Percentiles rank a stretch among this genome's conserved stretches.
These are phyloP conservation scores for Tulasnella sp. DNA, from an alignment of 768 basidiomycete species.

Conservation along the genomic window DNA sequence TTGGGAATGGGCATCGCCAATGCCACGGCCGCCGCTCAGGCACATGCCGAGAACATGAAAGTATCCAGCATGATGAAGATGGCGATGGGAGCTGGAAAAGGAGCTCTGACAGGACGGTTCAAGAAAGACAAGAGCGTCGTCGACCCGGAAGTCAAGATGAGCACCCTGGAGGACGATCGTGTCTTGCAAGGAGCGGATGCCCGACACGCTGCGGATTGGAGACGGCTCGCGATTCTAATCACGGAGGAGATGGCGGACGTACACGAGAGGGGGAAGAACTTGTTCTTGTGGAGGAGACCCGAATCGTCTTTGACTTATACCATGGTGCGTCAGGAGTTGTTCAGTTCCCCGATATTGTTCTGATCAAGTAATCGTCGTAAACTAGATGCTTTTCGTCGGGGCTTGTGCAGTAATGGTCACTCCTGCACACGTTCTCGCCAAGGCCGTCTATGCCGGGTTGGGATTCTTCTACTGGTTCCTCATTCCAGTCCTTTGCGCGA, in stretches of 20 bases:
- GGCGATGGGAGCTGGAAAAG: neutral
- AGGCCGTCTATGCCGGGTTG: conserved; percentile 33
- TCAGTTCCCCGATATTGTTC: neutral
- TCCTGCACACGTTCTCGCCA: conserved; percentile 41
- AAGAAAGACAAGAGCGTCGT: neutral
- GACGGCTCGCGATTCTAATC: conserved; percentile 30
- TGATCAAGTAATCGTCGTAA: neutral
- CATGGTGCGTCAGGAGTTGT: conserved; percentile 28
- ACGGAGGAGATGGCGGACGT: conserved; percentile 40
- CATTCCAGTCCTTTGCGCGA: conserved; percentile 40
- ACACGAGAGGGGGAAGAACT: conserved; percentile 52
- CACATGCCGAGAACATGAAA: neutral
- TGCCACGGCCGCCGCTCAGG: neutral
- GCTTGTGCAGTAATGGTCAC: conserved; percentile 34
- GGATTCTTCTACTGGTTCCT: conserved; percentile 57
- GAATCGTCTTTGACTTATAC: conserved; percentile 38
- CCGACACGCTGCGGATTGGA: conserved; percentile 34
- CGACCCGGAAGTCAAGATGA: conserved; percentile 22
- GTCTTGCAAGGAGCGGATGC: conserved; percentile 20
- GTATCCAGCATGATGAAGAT: neutral
- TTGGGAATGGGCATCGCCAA: neutral
- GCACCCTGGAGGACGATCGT: conserved; percentile 25
- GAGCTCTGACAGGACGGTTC: neutral
- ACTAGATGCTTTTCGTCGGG: conserved; percentile 30
- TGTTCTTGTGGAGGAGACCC: conserved; percentile 58